Evolutionary conservation across 2,329 filamentous ascomycete species (phyloP), one percentile per base, ranked within the genome.

Genomic region (Fusarium subtropicale): DNA sequence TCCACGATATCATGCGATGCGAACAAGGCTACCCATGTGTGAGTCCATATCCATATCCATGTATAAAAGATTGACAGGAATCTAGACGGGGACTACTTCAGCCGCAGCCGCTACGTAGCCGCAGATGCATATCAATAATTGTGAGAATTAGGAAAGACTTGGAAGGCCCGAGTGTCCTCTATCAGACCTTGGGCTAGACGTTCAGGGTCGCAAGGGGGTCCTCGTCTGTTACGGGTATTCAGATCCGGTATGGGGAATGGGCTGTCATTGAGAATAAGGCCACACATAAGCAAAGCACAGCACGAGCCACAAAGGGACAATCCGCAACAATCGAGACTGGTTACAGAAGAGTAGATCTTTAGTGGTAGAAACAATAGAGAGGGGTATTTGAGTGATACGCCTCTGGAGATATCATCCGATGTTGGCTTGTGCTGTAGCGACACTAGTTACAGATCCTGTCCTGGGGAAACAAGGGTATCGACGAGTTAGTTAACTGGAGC

Each of bases 391-490:
- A 56, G 56, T 71, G 70, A 73, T 69, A 74, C 65, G 70, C 36
- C 59, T 61, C 45, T 73, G 72, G 53, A 59, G 61, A 74, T 71
- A 73, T 74, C 70, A 68, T 74, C 72, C 60, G 72, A 74, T 74
- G 66, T 71, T 72, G 68, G 63, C 69, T 69, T 71, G 54, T 66
- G 64, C 61, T 58, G 65, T 70, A 62, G 66, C 65, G 60, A 30
- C 44, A 22, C 58, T 58, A 64, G 60, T 64, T 64, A 69, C 57
- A 69, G 61, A 52, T 66, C 30, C n/a, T 60, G 47, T 55, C 46
- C 51, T 67, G 62, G 58, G 59, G 55, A 46, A 51, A 67, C 61
- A 70, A 52, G 56, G 50, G 30, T 53, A 59, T 13, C 16, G n/a
- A 24, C 18, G 24, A 39, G 22, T 38, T 51, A 51, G 33, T 42